A percentile compares a stretch with the other conserved stretches of the same genome.
Evolutionary conservation across 2,329 filamentous ascomycete species (phyloP).

Genomic region (Cryoendolithus antarcticus): DNA sequence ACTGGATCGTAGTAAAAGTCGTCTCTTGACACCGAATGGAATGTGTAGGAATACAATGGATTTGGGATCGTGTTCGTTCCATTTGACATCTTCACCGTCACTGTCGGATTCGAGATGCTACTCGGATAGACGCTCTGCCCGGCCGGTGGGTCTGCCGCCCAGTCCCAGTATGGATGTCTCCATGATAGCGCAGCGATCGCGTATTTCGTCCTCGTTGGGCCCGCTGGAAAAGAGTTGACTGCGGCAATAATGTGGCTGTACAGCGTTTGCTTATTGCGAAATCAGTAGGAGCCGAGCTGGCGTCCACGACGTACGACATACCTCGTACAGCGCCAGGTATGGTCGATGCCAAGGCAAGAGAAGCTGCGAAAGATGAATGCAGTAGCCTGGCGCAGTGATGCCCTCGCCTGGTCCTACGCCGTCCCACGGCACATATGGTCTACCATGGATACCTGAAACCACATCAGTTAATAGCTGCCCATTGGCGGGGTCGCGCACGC

Average conservation of each 20-base stretch:
- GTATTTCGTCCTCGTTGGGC: conserved; percentile 26
- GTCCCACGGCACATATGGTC: conserved; percentile 52
- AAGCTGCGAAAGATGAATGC: conserved; percentile 60
- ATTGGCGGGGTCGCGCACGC: not conserved
- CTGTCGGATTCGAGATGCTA: conserved; percentile 26
- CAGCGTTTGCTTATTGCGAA: conserved; percentile 27
- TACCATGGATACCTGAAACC: conserved; percentile 63
- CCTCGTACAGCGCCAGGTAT: conserved; percentile 55
- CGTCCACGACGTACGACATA: no score
- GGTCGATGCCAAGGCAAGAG: conserved; percentile 78
- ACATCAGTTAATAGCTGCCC: not conserved
- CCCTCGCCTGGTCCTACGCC: conserved; percentile 35
- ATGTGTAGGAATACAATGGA: conserved; percentile 23
- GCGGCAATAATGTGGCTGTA: conserved; percentile 29
- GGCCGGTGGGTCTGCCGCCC: conserved; percentile 27
- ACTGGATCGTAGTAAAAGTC: conserved; percentile 51
- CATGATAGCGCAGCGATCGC: conserved; percentile 28
- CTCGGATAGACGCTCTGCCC: conserved; percentile 25
- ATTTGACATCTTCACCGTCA: conserved; percentile 24
- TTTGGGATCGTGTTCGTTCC: conserved; percentile 22
- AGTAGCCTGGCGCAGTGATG: conserved; percentile 55
- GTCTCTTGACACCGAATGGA: conserved; percentile 42
- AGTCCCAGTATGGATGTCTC: conserved; percentile 35
- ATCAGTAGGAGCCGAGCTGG: no score
- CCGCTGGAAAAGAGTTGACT: conserved; percentile 29